Base-by-base conservation (phyloP, 176 grass and related monocot species). In the Oryza rufipogon region DNA sequence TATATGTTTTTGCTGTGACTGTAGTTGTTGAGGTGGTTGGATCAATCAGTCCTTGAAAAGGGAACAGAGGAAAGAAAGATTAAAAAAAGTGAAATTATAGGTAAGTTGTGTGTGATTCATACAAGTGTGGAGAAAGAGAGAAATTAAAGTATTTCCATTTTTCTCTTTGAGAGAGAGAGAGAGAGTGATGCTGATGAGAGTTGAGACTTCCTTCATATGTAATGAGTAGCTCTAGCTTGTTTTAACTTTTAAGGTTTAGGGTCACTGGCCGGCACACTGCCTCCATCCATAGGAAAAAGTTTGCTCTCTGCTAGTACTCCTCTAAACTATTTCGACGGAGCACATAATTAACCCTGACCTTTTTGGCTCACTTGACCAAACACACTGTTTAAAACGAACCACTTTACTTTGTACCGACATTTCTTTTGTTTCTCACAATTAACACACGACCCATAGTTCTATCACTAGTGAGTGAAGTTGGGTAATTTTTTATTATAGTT, bases 11-110 rank as follows among this genome's bases (percentile, higher is more conserved):
- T 71, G 66, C 45, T 77, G 33, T 80, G 71, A 74, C 73, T 84
- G 79, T 84, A 86, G 86, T 84, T 84, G 86, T 81, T 94, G 83
- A 30, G 71, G 87, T 85, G 63, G 76, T 76, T 90, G 78, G 70
- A 78, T 47, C 71, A 84, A 39, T 84, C 16, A 46, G 32, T 52
- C 19, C 65, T 9, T 22, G 14, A 74, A 63, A 7, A 42, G 32
- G 6, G 80, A 71, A 46, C 54, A 56, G 54, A 58, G 17, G 19
- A 58, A 58, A n/a, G 76, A 71, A 42, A 56, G 20, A 13, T 34
- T 36, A 38, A 63, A 28, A 42, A 67, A 71, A 63, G 32, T 23
- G 58, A 23, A 23, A 23, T 58, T 58, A n/a, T 20, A 10, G 52
- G 1, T 41, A 41, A 41, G 39, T 7, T 56, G 17, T 58, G 17